A percentile compares a stretch with the other conserved stretches of the same genome.
These are phyloP conservation scores for Orychophragmus violaceus DNA, from an alignment of 345 rosid species.

Conservation along the genomic window DNA sequence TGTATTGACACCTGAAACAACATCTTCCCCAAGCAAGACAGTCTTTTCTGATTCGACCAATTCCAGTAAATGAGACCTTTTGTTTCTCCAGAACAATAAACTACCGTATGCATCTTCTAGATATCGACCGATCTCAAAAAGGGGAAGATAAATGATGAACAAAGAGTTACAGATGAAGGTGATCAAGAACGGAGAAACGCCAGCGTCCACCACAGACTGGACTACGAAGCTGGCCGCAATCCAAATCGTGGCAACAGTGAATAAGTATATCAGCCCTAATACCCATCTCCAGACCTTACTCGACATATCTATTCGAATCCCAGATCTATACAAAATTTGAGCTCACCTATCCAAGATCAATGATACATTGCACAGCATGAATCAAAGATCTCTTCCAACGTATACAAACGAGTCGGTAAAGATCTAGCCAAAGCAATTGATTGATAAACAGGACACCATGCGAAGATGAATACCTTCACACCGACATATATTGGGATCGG, in stretches of 20 bases:
- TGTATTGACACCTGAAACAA: constrained; percentile 18
- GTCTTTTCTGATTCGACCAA: constrained; percentile 60
- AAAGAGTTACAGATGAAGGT: constrained; percentile 92
- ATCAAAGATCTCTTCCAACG: neutral
- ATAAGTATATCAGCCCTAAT: constrained; percentile 63
- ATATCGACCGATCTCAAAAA: constrained; percentile 62
- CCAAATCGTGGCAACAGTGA: constrained; percentile 85
- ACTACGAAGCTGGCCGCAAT: constrained; percentile 94
- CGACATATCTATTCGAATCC: constrained; percentile 37
- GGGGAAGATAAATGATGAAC: constrained; percentile 76
- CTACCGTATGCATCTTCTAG: constrained; percentile 68
- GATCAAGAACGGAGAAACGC: constrained; percentile 85
- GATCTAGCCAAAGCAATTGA: neutral
- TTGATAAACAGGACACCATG: neutral
- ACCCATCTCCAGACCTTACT: constrained; percentile 67
- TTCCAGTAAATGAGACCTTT: constrained; percentile 35
- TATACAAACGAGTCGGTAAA: neutral
- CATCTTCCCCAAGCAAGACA: constrained; percentile 54
- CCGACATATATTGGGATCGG: neutral
- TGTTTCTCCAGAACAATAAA: constrained; percentile 59
- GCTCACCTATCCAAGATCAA: constrained; percentile 11
- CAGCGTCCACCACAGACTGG: constrained; percentile 80
- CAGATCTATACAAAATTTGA: constrained; percentile 8
- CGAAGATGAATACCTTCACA: constrained; percentile 2
- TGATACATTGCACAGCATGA: neutral